phyloP scores from a whole-genome alignment of 2,329 filamentous ascomycete species.

The Alternaria infectoria region DNA sequence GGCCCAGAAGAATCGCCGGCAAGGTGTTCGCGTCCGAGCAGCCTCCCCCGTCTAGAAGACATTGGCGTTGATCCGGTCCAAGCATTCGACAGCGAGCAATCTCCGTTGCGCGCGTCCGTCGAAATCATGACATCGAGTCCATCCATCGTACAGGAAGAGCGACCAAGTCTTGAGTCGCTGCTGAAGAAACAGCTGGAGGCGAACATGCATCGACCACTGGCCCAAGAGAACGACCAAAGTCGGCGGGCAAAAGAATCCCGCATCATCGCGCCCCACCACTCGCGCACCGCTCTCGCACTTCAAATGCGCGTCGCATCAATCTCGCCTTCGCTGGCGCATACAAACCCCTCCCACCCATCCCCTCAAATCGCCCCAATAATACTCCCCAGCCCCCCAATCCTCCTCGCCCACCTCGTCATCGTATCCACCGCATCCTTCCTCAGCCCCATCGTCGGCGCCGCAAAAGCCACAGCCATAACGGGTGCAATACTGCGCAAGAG shows the following conservation, averaged over 20 bases:
- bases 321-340: background rate
- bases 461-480: slow-evolving; percentile 27
- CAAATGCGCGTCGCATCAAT: background rate
- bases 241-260: background rate
- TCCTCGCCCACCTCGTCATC: slow-evolving; percentile 33
- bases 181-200: background rate
- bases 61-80: background rate
- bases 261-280: background rate
- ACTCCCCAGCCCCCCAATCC: slow-evolving; percentile 9
- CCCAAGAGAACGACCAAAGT: background rate
- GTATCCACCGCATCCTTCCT: slow-evolving; percentile 22
- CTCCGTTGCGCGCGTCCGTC: background rate
- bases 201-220: background rate
- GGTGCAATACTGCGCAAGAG: slow-evolving; percentile 16
- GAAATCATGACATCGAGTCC: background rate
- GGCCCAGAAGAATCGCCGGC: background rate
- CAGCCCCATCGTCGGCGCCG: slow-evolving; percentile 25
- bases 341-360: background rate
- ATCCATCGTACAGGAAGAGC: fast-evolving
- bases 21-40: too few relatives aligned
- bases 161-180: background rate
- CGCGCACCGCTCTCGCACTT: background rate
- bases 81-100: background rate
- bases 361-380: background rate
- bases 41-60: background rate